Base-by-base conservation (phyloP, 352 stramenopile species). In the Phytophthora syringae region DNA sequence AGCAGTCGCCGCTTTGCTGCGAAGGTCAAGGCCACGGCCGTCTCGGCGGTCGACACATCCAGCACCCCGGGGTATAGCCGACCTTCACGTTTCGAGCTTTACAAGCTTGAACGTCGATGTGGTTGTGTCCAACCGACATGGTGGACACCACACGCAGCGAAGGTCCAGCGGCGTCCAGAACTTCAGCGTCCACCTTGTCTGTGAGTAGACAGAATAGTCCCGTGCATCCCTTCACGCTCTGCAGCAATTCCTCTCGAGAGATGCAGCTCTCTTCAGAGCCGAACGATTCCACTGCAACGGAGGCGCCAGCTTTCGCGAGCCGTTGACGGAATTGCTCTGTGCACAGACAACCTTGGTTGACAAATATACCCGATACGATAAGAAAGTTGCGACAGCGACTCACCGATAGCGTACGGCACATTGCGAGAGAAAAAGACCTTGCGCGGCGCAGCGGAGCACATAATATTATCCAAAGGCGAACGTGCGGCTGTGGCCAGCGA, bases 111-210 rank as follows among this genome's bases (percentile, higher is more conserved):
- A 97, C 67, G 50, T 96, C 89, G 65, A 98, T 95, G 68, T 98
- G 90, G 79, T 98, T 94, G 53, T 92, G 85, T 52, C 92, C 92
- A 6, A 95, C 90, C 21, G 84, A 96, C 87, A 98, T 92, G 39
- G 92, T 97, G 53, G 62, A 93, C 25, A 91, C 84, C 13, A 92
- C 82, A 30, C 79, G 79, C 21, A 93, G 72, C 24, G 74, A 74
- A 9, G 79, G 72, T 1, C 86, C 86, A 27, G 81, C 81, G 6
- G 64, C 66, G 20, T 80, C 78, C 37, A 93, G 66, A 47, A 92
- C 57, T 57, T 90, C 84, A n/a, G 61, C 72, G 57, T 93, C 84
- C 60, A 94, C 76, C 34, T 76, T 79, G 52, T 94, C 86, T 24
- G 80, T 88, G 27, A 93, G 67, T 24, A 93, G 64, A 47, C 84